Conservation (phyloP, 257 asterid species). For the Plectranthus barbatus region DNA sequence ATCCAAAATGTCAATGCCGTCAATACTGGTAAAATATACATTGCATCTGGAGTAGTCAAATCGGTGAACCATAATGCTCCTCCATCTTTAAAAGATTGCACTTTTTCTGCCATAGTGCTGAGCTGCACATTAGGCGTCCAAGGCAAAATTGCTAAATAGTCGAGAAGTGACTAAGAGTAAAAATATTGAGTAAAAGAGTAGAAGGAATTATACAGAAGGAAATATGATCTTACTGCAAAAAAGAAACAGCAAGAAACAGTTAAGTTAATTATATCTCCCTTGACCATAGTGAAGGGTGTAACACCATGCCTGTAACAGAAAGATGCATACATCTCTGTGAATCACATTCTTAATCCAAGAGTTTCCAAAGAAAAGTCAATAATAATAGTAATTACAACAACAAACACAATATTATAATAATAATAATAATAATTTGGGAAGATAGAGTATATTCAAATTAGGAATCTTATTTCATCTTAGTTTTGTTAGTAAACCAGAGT, state of each 20-base stretch:
- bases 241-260: conserved; percentile 76
- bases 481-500: no score
- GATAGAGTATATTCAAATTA: neutral
- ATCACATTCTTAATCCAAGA: no score
- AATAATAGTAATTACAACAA: no score
- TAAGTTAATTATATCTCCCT: conserved; percentile 70
- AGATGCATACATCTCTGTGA: neutral
- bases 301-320: conserved; percentile 72
- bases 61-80: conserved; percentile 87
- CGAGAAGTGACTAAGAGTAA: neutral
- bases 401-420: no score
- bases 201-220: neutral
- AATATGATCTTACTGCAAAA: conserved; percentile 70
- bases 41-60: conserved; percentile 78
- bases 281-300: conserved; percentile 72
- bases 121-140: conserved; percentile 37
- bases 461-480: neutral
- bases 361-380: no score
- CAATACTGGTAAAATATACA: conserved; percentile 72
- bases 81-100: conserved; percentile 85
- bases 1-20: conserved; percentile 88
- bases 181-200: neutral
- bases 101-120: conserved; percentile 67
- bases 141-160: neutral
- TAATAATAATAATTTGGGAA: neutral